A percentile compares a stretch with the other conserved stretches of the same genome.
These are phyloP conservation scores for Pinguiococcus pyrenoidosus DNA, from an alignment of 108 stramenopile species.

Conservation along the genomic window DNA sequence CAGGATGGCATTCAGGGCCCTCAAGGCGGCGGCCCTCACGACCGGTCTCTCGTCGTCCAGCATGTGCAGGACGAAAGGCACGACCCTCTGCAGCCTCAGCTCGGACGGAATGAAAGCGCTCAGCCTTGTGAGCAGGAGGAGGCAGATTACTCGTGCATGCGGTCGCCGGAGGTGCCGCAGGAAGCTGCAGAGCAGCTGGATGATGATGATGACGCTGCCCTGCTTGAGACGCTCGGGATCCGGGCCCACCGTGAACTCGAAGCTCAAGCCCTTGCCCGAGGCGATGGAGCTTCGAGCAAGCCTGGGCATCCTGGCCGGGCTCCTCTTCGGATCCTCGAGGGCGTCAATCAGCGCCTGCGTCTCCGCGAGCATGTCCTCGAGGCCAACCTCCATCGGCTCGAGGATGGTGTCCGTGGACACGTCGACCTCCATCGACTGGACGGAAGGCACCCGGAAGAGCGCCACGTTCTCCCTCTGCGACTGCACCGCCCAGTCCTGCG, in stretches of 20 bases:
- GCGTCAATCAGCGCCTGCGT: conserved; percentile 33
- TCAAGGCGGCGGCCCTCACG: conserved; percentile 61
- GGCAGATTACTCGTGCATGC: conserved; percentile 63
- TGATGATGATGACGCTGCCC: conserved; percentile 48
- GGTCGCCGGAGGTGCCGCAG: conserved; percentile 73
- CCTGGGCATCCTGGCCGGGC: no score
- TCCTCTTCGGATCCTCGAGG: conserved; percentile 45
- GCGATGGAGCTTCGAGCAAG: neutral
- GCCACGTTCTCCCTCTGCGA: conserved; percentile 13
- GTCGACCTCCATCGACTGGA: conserved; percentile 35
- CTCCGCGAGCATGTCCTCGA: conserved; percentile 29
- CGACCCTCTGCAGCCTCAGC: conserved; percentile 73
- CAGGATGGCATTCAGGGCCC: conserved; percentile 53
- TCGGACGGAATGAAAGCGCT: conserved; percentile 60
- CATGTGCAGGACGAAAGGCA: conserved; percentile 62
- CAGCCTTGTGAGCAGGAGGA: conserved; percentile 67
- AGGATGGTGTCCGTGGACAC: conserved; percentile 7
- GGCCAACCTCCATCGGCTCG: conserved; percentile 7
- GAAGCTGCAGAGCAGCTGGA: conserved; percentile 66
- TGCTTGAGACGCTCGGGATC: neutral
- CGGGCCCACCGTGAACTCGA: neutral
- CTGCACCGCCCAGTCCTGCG: neutral
- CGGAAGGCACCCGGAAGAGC: conserved; percentile 6
- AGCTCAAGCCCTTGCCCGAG: neutral
- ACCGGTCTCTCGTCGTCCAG: conserved; percentile 69